These are phyloP conservation scores for Xylaria polymorpha DNA, from an alignment of 2,329 filamentous ascomycete genomes.

Conservation along the genomic window DNA sequence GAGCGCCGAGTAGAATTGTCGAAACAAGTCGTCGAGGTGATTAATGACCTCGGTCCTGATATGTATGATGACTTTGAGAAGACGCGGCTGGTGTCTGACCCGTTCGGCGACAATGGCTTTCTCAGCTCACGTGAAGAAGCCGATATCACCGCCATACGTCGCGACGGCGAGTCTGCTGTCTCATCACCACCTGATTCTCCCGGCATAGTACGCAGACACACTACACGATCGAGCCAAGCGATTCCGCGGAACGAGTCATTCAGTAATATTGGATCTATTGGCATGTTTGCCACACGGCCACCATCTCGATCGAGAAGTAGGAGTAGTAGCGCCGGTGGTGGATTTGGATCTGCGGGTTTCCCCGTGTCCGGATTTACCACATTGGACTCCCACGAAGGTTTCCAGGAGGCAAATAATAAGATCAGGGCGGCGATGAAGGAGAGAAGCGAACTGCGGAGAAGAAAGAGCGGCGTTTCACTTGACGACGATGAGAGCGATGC, in stretches of 20 bases:
- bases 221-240: constrained; percentile 63
- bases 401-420: constrained; percentile 85
- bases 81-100: constrained; percentile 73
- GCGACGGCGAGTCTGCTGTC: constrained; percentile 38
- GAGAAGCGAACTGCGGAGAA: constrained; percentile 71
- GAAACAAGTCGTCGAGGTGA: constrained; percentile 85
- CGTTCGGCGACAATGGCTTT: constrained; percentile 52
- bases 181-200: constrained; percentile 48
- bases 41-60: constrained; percentile 95
- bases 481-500: constrained; percentile 42
- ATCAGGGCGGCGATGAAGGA: constrained; percentile 88
- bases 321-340: constrained; percentile 72
- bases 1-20: constrained; percentile 78
- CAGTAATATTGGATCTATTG: constrained; percentile 86
- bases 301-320: constrained; percentile 76
- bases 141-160: constrained; percentile 42
- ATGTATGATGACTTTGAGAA: constrained; percentile 97
- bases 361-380: constrained; percentile 76
- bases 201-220: constrained; percentile 59
- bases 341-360: constrained; percentile 70
- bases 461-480: constrained; percentile 57
- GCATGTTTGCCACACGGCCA: constrained; percentile 89
- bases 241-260: constrained; percentile 92
- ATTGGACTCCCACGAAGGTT: constrained; percentile 73
- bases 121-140: constrained; percentile 49